Base-by-base conservation (phyloP, 2,329 filamentous ascomycete genomes). In the Epichloe baconii region DNA sequence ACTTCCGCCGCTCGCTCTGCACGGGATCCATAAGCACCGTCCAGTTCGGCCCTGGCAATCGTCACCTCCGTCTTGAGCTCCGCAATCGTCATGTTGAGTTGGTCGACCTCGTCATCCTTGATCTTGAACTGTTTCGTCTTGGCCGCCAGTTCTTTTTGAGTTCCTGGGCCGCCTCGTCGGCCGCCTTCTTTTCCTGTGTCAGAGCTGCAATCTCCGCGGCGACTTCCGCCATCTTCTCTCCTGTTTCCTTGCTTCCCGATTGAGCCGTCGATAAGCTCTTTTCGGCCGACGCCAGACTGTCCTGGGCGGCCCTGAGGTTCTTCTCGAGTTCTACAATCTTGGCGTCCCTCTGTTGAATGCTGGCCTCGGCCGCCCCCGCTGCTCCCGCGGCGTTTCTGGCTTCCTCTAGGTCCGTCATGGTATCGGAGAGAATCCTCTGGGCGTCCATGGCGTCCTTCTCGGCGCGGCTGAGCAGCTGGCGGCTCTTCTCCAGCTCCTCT, bases 1-100 rank as follows among this genome's bases (percentile, higher is more conserved):
- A 75, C 73, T 56, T 80, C 77, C 12, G 75, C 74, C 19, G 78
- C 78, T 21, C 79, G 76, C 65, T 82, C 73, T 52, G 76, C 73
- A 53, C 78, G 74, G 52, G 75, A 74, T 52, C 78, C 78, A 61
- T 81, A 80, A 26, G 78, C 78, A 52, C 77, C 77, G 55, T 82
- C 79, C 34, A 82, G 72, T 63, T 82, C 79, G 17, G 79, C 79
- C 59, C 77, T 75, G 48, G 77, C 75, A 58, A 81, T 74, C 44
- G 78, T 79, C 53, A 79, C 69, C 59, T 82, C 78, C 49, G 77
- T 80, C 71, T 81, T 81, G 61, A 78, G 70, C 65, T 80, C 77
- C 36, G 76, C 73, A 50, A 80, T 62, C 59, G 72, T 71, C 59
- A 71, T 67, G 62, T 75, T 76, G 49, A 77, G 66, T 50, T 67